Evolutionary conservation across 2,329 filamentous ascomycete species (phyloP), one percentile per base, ranked within the genome.

Genomic region (Penicillium janthinellum): DNA sequence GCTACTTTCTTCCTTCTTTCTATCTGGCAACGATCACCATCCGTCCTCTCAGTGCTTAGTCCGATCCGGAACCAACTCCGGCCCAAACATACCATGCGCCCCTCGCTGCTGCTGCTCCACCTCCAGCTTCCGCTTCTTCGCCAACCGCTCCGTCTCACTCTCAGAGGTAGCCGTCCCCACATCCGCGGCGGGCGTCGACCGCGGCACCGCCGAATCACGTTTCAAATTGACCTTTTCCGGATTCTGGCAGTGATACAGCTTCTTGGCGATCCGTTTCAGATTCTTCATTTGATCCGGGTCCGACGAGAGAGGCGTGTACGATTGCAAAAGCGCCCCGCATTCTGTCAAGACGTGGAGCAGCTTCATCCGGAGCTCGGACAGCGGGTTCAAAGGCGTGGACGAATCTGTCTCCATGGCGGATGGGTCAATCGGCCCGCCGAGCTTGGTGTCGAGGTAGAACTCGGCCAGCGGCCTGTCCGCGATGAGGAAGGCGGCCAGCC

Each of bases 401-500:
- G 38, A 35, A 17, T 60, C 54, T 6, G 48, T 44, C 8, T 57
- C 54, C 1, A 56, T 37, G 20, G 64, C 53, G 34, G 53, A 62
- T 14, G 59, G 59, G 25, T 59, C 62, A 12, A 64, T 49, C 28
- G 61, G 54, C 1, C 67, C 65, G 12, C 73, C 74, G n/a, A 81
- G 60, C 66, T 81, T 81, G 1, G 72, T 72, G 31, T 79, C 74
- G 17, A 82, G 69, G 63, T 81, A 82, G 61, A 77, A 78, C 56
- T 78, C 71, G 1, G 75, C 73, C 5, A 82, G 69, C 2, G 78
- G 77, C 28, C 71, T 68, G 72, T 98, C 94, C 0, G 88, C 90
- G 54, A 96, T 83, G 14, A 89, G 82, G 31, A 97, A 78, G 0
- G 93, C 88, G 0, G 91, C 89, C 60, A 98, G 84, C 88, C 93